Base-by-base conservation (phyloP, 805 yeast genomes). In the Cyberlindnera veronae region DNA sequence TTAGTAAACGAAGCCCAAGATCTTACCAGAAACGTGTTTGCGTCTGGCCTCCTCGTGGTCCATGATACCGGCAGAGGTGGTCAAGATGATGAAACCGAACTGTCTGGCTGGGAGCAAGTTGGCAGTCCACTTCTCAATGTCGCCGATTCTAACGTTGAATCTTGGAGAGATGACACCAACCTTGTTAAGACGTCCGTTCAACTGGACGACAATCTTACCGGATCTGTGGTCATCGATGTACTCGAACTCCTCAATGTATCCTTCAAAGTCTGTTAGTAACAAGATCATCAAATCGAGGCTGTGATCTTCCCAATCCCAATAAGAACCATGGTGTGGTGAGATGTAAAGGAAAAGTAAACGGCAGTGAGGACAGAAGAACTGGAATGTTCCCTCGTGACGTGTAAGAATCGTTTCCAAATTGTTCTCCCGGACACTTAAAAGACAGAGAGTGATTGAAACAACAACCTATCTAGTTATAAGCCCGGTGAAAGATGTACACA, bases 1-100 rank as follows among this genome's bases (percentile, higher is more conserved):
- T 36, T 84, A 89, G 85, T 89, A 89, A 57, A 90, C 96, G 77
- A 86, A 90, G 68, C 97, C 98, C 67, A 90, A 83, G 73, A 90
- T 85, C 82, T 90, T 90, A 74, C 98, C 98, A 61, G 96, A 88
- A 62, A 90, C 97, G 78, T 90, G 97, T 88, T 90, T 91, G 83
- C 97, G 85, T 83, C 95, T 87, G 65, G 98, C 98, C 79, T 90
- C 97, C 80, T 91, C 97, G 79, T 90, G 98, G 81, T 91, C 97
- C 95, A 90, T 88, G 64, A 90, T 90, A 78, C 98, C 98, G 64
- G 97, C 96, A 64, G 97, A 91, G 62, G 98, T 90, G 74, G 98
- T 91, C 71, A 90, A 81, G 73, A 90, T 86, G 66, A 90, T 90
- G 81, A 73, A 89, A 77, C 98, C 98, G 67, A 90, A 90, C 76